Conservation (phyloP, 2,329 filamentous ascomycete species). For the Tolypocladium tundrense region DNA sequence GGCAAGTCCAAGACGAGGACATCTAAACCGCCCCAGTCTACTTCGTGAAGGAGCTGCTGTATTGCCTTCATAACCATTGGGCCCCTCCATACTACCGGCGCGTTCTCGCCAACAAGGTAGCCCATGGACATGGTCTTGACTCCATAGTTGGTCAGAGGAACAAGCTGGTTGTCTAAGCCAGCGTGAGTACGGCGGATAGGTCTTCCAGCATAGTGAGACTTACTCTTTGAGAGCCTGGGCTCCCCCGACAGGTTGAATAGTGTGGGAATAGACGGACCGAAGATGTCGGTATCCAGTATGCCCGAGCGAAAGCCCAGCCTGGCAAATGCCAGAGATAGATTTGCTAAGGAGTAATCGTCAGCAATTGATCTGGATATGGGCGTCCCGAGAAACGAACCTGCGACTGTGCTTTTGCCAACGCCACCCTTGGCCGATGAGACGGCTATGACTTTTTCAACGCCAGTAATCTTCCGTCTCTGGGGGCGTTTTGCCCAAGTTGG, state of each 20-base stretch:
- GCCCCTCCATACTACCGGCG: slow-evolving; percentile 88
- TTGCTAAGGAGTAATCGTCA: slow-evolving; percentile 36
- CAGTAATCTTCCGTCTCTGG: slow-evolving; percentile 66
- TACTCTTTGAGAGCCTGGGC: slow-evolving; percentile 64
- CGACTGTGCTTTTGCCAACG: slow-evolving; percentile 94
- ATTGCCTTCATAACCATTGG: slow-evolving; percentile 97
- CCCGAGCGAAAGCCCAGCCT: slow-evolving; percentile 71
- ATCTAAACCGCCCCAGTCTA: slow-evolving; percentile 86
- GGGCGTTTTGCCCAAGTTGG: slow-evolving; percentile 61
- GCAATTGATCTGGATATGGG: not conserved
- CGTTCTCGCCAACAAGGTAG: slow-evolving; percentile 70
- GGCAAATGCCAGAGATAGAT: slow-evolving; percentile 80
- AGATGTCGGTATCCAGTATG: slow-evolving; percentile 92
- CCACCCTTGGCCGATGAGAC: slow-evolving; percentile 95
- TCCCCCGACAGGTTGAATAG: slow-evolving; percentile 74
- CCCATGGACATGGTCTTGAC: slow-evolving; percentile 99
- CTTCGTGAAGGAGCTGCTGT: slow-evolving; percentile 89
- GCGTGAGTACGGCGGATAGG: slow-evolving; percentile 2
- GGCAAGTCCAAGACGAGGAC: slow-evolving; percentile 84
- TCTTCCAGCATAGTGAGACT: slow-evolving; percentile 15
- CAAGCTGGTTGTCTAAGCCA: slow-evolving; percentile 58
- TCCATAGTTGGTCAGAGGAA: slow-evolving; percentile 89
- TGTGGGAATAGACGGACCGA: slow-evolving; percentile 89
- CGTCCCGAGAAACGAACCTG: slow-evolving; percentile 43
- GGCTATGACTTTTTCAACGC: slow-evolving; percentile 88